Percentiles rank a stretch among this genome's conserved stretches.
phyloP scores from a whole-genome alignment of 1,284 basidiomycete genomes.

The Gymnopus androsaceus region DNA sequence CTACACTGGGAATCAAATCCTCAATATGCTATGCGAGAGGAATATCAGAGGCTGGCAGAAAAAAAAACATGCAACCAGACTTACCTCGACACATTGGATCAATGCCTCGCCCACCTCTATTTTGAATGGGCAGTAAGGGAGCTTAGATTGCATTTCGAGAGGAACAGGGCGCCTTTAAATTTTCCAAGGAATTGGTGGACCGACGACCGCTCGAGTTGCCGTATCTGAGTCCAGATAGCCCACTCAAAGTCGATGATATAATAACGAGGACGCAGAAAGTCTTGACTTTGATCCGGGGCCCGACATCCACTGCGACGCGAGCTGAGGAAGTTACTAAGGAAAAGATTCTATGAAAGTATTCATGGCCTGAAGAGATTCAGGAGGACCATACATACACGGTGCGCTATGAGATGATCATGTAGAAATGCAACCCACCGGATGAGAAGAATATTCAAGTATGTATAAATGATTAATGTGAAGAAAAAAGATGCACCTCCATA shows the following conservation, averaged over 20 bases:
- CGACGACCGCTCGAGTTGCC: slow-evolving; percentile 2
- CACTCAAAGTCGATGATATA: slow-evolving; percentile 13
- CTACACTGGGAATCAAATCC: neutral
- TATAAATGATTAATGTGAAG: too few species aligned
- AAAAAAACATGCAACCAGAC: neutral
- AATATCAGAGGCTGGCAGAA: neutral
- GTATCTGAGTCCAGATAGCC: slow-evolving; percentile 1
- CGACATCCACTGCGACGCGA: neutral
- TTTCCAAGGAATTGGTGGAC: slow-evolving; percentile 6
- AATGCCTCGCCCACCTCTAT: slow-evolving; percentile 13
- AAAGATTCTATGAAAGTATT: slow-evolving; percentile 4
- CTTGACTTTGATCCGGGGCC: neutral
- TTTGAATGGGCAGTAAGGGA: slow-evolving; percentile 15
- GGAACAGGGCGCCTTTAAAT: slow-evolving; percentile 3
- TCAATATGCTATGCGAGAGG: neutral
- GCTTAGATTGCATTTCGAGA: slow-evolving; percentile 1
- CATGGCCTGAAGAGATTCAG: neutral
- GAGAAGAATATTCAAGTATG: neutral
- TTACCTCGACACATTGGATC: neutral
- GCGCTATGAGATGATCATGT: slow-evolving; percentile 9
- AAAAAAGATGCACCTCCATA: slow-evolving; percentile 4
- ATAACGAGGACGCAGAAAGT: slow-evolving; percentile 1
- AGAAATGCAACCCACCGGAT: slow-evolving; percentile 5
- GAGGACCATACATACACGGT: slow-evolving; percentile 1
- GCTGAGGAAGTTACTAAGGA: slow-evolving; percentile 6